Conservation (phyloP, 306 rosid species). For the Pterocarpus macrocarpus region DNA sequence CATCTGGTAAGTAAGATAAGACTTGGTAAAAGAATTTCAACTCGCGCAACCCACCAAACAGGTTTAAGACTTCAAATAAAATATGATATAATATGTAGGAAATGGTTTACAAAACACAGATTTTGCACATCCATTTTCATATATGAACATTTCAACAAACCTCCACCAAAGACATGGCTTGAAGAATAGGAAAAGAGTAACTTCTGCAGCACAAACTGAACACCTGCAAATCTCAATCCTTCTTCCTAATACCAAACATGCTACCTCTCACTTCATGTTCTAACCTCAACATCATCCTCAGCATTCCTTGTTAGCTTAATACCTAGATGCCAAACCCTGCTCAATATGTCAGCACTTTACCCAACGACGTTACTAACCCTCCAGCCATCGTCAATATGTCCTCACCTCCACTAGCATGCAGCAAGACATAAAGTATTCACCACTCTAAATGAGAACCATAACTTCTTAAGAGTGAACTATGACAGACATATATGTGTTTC, state of each 20-base stretch:
- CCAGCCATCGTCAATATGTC: too few relatives aligned
- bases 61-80: conserved; percentile 12
- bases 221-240: conserved; percentile 4
- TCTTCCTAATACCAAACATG: conserved; percentile 31
- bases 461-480: conserved; percentile 28
- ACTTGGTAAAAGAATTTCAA: conserved; percentile 29
- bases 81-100: conserved; percentile 6
- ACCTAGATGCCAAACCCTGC: conserved; percentile 8
- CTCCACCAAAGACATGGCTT: conserved; percentile 16
- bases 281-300: conserved; percentile 27
- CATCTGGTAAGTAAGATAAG: conserved; percentile 68
- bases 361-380: too few relatives aligned
- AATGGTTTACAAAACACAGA: conserved; percentile 1
- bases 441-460: conserved; percentile 33
- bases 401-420: conserved; percentile 21
- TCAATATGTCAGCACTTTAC: background rate
- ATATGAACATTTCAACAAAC: conserved; percentile 7
- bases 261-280: conserved; percentile 9
- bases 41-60: conserved; percentile 34
- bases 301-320: conserved; percentile 1
- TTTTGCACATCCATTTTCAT: background rate
- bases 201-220: conserved; percentile 25
- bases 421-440: conserved; percentile 24
- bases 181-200: background rate
- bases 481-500: background rate